These are phyloP conservation scores for Penicillium decumbens DNA, from an alignment of 2,329 filamentous ascomycete genomes.

Conservation along the genomic window DNA sequence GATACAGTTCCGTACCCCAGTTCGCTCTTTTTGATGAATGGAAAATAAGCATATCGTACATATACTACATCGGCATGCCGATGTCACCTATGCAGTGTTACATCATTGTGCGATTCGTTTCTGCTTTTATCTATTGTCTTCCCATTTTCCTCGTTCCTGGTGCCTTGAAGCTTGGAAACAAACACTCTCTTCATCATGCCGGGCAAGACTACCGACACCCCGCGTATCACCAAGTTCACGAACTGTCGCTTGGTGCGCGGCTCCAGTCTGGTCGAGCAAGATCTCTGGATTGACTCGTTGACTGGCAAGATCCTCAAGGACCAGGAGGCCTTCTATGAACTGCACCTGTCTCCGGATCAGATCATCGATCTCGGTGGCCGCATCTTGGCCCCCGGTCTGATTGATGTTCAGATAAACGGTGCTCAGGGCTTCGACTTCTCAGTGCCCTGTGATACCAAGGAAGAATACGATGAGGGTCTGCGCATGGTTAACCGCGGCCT, in stretches of 20 bases:
- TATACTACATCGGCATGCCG: slow-evolving; percentile 24
- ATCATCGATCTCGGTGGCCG: slow-evolving; percentile 76
- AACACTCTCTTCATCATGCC: slow-evolving; percentile 27
- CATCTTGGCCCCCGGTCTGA: slow-evolving; percentile 78
- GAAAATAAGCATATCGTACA: slow-evolving; percentile 10
- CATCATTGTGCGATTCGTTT: slow-evolving; percentile 13
- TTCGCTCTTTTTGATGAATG: not conserved
- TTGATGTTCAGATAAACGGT: slow-evolving; percentile 88
- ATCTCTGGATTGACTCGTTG: slow-evolving; percentile 81
- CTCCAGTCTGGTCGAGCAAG: slow-evolving; percentile 64
- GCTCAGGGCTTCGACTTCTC: slow-evolving; percentile 93
- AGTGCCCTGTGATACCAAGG: slow-evolving; percentile 60
- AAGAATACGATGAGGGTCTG: slow-evolving; percentile 68
- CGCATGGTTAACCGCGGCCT: slow-evolving; percentile 66
- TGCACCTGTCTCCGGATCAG: slow-evolving; percentile 57
- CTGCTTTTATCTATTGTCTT: slow-evolving; percentile 5
- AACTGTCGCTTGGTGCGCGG: slow-evolving; percentile 75
- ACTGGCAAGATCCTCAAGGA: slow-evolving; percentile 77
- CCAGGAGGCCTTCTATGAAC: slow-evolving; percentile 53
- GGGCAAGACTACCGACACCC: slow-evolving; percentile 31
- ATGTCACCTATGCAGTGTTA: slow-evolving; percentile 20
- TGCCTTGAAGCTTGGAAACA: slow-evolving; percentile 1
- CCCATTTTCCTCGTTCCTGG: slow-evolving; percentile 1
- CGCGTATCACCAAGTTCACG: slow-evolving; percentile 75
- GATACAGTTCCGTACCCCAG: slow-evolving; percentile 1